Percentiles rank a stretch among this genome's conserved stretches.
Evolutionary conservation across 176 grass and related monocot genomes (phyloP).

Genomic region (Thinopyrum elongatum): DNA sequence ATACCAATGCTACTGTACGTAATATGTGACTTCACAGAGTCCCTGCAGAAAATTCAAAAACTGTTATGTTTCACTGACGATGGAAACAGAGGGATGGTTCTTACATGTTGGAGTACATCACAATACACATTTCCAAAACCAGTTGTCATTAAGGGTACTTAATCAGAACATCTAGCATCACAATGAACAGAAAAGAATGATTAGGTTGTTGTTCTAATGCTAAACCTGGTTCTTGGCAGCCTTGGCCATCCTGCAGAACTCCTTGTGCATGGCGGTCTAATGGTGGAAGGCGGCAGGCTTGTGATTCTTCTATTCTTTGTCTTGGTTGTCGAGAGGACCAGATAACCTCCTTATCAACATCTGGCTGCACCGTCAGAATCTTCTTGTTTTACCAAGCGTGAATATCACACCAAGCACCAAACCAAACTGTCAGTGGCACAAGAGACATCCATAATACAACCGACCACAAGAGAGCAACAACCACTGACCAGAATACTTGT

Average conservation of each 20-base stretch:
- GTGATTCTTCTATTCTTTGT: conserved; percentile 55
- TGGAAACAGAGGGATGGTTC: neutral
- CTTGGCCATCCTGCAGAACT: conserved; percentile 79
- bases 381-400: too few species aligned
- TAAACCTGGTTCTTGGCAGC: conserved; percentile 73
- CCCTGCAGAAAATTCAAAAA: too few species aligned
- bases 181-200: neutral
- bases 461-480: too few species aligned
- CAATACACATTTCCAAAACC: neutral
- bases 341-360: too few species aligned
- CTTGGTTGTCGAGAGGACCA: too few species aligned
- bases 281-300: conserved; percentile 42
- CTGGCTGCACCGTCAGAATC: too few species aligned
- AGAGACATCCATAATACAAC: too few species aligned
- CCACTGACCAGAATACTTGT: too few species aligned
- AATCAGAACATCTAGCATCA: neutral
- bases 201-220: neutral
- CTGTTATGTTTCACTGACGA: neutral
- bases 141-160: neutral
- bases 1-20: too few species aligned
- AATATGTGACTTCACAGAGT: too few species aligned
- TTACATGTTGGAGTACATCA: neutral
- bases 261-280: conserved; percentile 69
- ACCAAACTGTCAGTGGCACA: too few species aligned
- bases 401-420: too few species aligned